phyloP scores from a whole-genome alignment of 768 basidiomycete species.

The Kwoniella mangroviensis region DNA sequence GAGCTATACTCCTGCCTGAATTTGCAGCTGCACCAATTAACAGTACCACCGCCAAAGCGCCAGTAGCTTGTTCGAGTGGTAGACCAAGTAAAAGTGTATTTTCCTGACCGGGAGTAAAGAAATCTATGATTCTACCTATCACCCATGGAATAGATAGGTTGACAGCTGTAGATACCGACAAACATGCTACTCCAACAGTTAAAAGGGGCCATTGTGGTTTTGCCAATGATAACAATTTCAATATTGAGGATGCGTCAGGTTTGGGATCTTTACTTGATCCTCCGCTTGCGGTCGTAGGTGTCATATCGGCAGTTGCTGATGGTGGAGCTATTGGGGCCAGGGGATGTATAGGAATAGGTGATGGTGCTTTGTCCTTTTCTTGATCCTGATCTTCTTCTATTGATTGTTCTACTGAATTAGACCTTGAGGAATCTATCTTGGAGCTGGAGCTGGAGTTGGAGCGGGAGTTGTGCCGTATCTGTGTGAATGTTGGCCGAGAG shows the following conservation, averaged over 20 bases:
- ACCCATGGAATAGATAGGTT: constrained; percentile 49
- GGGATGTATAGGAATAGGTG: constrained; percentile 30
- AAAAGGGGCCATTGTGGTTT: constrained; percentile 51
- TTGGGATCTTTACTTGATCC: constrained; percentile 24
- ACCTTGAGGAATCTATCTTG: neutral
- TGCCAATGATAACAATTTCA: constrained; percentile 48
- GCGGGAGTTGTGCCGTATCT: constrained; percentile 18
- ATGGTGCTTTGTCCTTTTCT: constrained; percentile 27
- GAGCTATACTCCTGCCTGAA: constrained; percentile 44
- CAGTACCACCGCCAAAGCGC: constrained; percentile 32
- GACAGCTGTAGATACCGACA: constrained; percentile 47
- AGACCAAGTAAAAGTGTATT: constrained; percentile 47
- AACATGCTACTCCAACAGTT: constrained; percentile 41
- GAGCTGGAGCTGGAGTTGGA: constrained; percentile 16
- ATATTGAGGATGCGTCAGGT: constrained; percentile 45
- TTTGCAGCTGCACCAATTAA: constrained; percentile 50
- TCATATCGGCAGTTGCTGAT: constrained; percentile 22
- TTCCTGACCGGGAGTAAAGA: constrained; percentile 52
- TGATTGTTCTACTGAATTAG: neutral
- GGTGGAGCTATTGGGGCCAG: constrained; percentile 24
- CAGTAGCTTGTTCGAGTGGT: constrained; percentile 48
- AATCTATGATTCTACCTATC: constrained; percentile 53
- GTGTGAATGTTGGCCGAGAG: constrained; percentile 1
- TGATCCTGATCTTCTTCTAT: constrained; percentile 1
- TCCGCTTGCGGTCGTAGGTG: constrained; percentile 10